A percentile compares a stretch with the other conserved stretches of the same genome.
phyloP scores from a whole-genome alignment of 73 alveolate genomes.

The Tetrahymena malaccensis region DNA sequence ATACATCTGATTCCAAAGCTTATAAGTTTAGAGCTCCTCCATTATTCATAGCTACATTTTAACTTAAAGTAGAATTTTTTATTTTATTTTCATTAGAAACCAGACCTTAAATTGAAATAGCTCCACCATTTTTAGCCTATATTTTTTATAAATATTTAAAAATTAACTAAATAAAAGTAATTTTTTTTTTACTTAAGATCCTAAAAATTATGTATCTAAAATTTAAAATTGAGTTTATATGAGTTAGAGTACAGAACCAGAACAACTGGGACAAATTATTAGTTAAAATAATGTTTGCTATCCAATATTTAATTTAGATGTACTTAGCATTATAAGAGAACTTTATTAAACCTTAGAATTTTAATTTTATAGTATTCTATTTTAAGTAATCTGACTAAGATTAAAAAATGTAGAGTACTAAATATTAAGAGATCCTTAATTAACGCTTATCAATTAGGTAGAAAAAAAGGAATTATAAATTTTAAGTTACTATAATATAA shows the following conservation, averaged over 20 bases:
- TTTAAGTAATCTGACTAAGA: not conserved
- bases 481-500: not conserved
- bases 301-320: not conserved
- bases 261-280: not conserved
- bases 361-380: not conserved
- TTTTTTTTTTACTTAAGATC: not conserved
- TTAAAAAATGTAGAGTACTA: not conserved
- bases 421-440: not conserved
- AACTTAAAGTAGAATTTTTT: not conserved
- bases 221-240: not conserved
- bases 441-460: not conserved
- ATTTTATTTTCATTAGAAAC: not conserved
- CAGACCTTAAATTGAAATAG: not conserved
- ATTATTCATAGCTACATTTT: not conserved
- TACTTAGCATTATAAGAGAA: not conserved
- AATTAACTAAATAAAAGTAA: not conserved
- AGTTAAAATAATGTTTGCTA: not conserved
- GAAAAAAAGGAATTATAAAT: not conserved
- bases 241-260: not conserved
- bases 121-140: not conserved
- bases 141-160: not conserved
- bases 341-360: not conserved
- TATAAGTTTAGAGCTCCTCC: not conserved
- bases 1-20: not conserved
- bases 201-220: not conserved